Base-by-base conservation (phyloP, 257 asterid genomes). In the Penstemon davidsonii region DNA sequence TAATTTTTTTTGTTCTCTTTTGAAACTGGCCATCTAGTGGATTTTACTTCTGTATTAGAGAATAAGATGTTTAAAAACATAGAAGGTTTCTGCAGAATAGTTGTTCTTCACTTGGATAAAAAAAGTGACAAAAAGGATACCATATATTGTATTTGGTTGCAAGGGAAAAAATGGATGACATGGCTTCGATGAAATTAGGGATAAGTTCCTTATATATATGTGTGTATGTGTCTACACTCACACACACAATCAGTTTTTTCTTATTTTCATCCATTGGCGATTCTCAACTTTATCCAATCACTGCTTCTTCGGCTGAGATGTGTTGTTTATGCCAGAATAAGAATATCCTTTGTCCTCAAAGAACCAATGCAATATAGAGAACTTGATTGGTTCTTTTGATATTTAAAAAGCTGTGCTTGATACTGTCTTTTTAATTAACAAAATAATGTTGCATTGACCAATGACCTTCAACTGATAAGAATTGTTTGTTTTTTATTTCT, bases 311-410 rank as follows among this genome's bases (percentile, higher is more conserved):
- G 43, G 83, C 74, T 76, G 60, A 72, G 42, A 64, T 66, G 57
- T 72, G 73, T 75, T 79, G 70, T 69, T 74, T 71, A 75, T 72
- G 64, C 75, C 54, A 67, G 80, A 64, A 70, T 60, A 73, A 73
- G 81, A 80, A 15, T 15, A 15, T 0, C 18, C 18, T 69, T 77
- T 79, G 54, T 68, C 76, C 76, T 66, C 74, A 55, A 69, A 68
- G 81, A 73, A 78, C 81, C 68, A 8, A 62, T 79, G 76, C 80
- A 45, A 52, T 74, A 44, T 45, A 6, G 60, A 67, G 67, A 57
- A 81, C 76, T 75, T 67, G 68, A 74, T 58, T 58, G 60, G 60
- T 76, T 79, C 60, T 62, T 74, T 77, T 74, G 52, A 52, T 42
- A 60, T 71, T 69, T 52, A 42, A 60, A 58, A 38, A 38, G 13